These are phyloP conservation scores for Pterulicium gracile DNA, from an alignment of 1,284 basidiomycete genomes.

Conservation along the genomic window DNA sequence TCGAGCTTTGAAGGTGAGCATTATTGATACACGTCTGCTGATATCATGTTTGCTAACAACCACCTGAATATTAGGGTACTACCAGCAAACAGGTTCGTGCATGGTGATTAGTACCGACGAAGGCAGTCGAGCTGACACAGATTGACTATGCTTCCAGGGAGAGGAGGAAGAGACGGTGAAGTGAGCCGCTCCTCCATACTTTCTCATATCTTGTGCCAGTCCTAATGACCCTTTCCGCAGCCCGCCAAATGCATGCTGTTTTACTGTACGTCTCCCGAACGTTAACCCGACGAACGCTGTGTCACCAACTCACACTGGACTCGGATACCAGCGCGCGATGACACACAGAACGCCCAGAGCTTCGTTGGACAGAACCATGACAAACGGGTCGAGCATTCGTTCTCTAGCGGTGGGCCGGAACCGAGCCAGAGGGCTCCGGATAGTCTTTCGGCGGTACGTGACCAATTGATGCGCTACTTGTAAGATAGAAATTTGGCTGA, in stretches of 20 bases:
- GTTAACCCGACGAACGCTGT: background rate
- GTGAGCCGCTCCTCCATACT: slow-evolving; percentile 28
- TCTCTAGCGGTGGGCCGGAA: slow-evolving; percentile 36
- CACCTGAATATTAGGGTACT: slow-evolving; percentile 51
- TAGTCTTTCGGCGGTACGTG: slow-evolving; percentile 54
- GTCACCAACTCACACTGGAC: background rate
- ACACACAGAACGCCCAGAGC: slow-evolving; percentile 44
- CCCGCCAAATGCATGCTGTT: slow-evolving; percentile 73
- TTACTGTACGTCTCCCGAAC: slow-evolving; percentile 45
- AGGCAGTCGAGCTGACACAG: too few species aligned
- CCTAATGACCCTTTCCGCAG: slow-evolving; percentile 24
- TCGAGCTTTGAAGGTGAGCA: slow-evolving; percentile 71
- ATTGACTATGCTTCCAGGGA: slow-evolving; percentile 29
- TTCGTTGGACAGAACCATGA: slow-evolving; percentile 40
- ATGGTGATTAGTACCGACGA: too few species aligned
- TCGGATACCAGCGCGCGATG: slow-evolving; percentile 57
- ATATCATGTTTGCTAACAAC: slow-evolving; percentile 3
- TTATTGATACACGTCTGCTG: background rate
- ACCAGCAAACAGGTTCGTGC: slow-evolving; percentile 72
- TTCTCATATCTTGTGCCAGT: background rate
- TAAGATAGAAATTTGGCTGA: background rate
- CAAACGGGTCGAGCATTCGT: slow-evolving; percentile 28
- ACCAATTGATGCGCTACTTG: background rate
- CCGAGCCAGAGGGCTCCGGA: slow-evolving; percentile 57
- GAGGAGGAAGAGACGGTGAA: slow-evolving; percentile 76